Evolutionary conservation across 2,329 filamentous ascomycete species (phyloP), one percentile per base, ranked within the genome.

Genomic region (Fonsecaea pugnacius): DNA sequence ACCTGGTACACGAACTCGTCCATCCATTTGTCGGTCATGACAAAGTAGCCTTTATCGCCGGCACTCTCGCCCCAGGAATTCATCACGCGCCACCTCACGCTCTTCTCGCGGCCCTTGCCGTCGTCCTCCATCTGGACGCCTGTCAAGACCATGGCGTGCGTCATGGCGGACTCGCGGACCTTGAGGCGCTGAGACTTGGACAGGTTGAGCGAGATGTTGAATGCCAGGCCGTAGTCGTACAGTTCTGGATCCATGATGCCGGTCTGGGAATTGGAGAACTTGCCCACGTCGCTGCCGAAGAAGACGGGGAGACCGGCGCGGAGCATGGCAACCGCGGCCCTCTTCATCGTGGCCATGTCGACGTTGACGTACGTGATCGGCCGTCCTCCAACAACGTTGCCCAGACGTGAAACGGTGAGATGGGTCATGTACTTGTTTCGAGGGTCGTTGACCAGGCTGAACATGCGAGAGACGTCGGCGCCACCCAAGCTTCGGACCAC

Each of bases 111-210:
- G 1, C 87, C 83, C 75, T 86, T 84, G 1, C 24, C 58, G 10
- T 67, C 69, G 64, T 85, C 78, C 32, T 90, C 88, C 2, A 96
- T 75, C 73, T 96, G 92, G 52, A 96, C 92, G 0, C 87, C 92
- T 2, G 91, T 96, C 67, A 96, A 78, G 0, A 96, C 91, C 92
- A 96, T 96, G 4, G 92, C 92, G 72, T 96, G 92, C 0, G 92
- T 96, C 92, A 96, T 96, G 57, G 86, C 83, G 60, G 85, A 89
- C 78, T 96, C 92, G 10, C 90, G 87, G 0, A 88, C 89, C 71
- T 85, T 81, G 52, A 96, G 79, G 3, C 92, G 81, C 71, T 91
- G 85, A 0, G 89, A 89, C 78, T 96, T 96, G 72, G 80, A 86
- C 84, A 96, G 84, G 18, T 85, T 87, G 8, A 94, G 82, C 61